Evolutionary conservation across 768 basidiomycete genomes (phyloP).

Genomic region (Tricholoma matsutake): DNA sequence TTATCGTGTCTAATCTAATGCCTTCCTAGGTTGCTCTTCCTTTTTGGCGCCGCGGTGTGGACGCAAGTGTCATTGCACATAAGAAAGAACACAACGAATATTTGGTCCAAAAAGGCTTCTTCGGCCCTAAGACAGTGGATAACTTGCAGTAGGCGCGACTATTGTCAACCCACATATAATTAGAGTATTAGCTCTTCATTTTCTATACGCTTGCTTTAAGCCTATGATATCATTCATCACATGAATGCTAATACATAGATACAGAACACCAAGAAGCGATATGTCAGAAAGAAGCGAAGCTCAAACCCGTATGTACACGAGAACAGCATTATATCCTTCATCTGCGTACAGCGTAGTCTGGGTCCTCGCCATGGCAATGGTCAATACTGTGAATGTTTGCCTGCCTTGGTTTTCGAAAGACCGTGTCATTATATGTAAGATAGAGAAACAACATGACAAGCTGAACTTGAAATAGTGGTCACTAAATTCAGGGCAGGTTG

Average conservation of each 20-base stretch:
- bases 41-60: conserved; percentile 51
- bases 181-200: neutral
- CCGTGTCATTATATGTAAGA: conserved; percentile 54
- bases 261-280: conserved; percentile 10
- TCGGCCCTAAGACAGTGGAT: conserved; percentile 18
- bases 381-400: conserved; percentile 42
- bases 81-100: conserved; percentile 45
- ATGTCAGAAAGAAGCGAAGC: conserved; percentile 63
- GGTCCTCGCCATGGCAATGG: conserved; percentile 72
- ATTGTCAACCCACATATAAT: neutral
- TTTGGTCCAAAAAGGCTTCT: conserved; percentile 43
- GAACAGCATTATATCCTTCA: conserved; percentile 73
- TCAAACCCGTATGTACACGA: conserved; percentile 23
- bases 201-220: neutral
- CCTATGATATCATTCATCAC: neutral
- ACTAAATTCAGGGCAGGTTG: no score
- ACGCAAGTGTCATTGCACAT: conserved; percentile 45
- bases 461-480: neutral
- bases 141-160: neutral
- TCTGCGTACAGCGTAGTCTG: conserved; percentile 45
- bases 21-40: conserved; percentile 45
- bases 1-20: conserved; percentile 2
- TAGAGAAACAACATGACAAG: conserved; percentile 21
- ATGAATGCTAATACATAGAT: no score
- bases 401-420: conserved; percentile 69